Conservation (phyloP, 352 stramenopile genomes). For the Phytophthora lateralis region DNA sequence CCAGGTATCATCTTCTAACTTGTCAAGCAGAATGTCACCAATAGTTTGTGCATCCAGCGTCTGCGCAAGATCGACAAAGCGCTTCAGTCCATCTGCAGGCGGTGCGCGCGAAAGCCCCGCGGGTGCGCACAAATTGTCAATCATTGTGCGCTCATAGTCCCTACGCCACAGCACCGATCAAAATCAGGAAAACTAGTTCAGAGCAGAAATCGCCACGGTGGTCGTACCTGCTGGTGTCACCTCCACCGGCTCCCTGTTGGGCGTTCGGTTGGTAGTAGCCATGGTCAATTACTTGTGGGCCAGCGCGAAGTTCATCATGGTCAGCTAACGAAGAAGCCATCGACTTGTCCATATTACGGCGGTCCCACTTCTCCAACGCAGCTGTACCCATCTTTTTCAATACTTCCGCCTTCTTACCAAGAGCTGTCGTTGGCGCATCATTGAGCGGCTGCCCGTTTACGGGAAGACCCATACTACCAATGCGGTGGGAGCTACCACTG, state of each 20-base stretch:
- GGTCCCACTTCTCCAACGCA: slow-evolving; percentile 83
- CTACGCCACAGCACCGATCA: slow-evolving; percentile 26
- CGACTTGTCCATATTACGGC: slow-evolving; percentile 90
- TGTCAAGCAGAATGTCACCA: slow-evolving; percentile 86
- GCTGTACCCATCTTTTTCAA: slow-evolving; percentile 85
- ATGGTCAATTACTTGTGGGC: slow-evolving; percentile 68
- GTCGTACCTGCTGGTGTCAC: slow-evolving; percentile 77
- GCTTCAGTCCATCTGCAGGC: slow-evolving; percentile 75
- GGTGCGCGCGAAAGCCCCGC: slow-evolving; percentile 77
- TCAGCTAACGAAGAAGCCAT: slow-evolving; percentile 89
- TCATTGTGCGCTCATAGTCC: slow-evolving; percentile 87
- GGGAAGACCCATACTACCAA: slow-evolving; percentile 49
- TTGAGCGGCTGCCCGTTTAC: slow-evolving; percentile 55
- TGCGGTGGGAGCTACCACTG: slow-evolving; percentile 40
- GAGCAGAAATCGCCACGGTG: not conserved
- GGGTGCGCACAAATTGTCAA: slow-evolving; percentile 82
- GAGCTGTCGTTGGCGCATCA: slow-evolving; percentile 52
- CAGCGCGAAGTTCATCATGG: slow-evolving; percentile 81
- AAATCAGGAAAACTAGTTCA: not conserved
- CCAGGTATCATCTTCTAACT: slow-evolving; percentile 85
- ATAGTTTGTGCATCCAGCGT: slow-evolving; percentile 86
- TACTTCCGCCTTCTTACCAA: slow-evolving; percentile 78
- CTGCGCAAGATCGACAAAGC: slow-evolving; percentile 88
- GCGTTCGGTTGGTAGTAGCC: slow-evolving; percentile 76
- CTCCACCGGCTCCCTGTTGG: slow-evolving; percentile 62